Base-by-base conservation (phyloP, 345 rosid species). In the Draba incana region DNA sequence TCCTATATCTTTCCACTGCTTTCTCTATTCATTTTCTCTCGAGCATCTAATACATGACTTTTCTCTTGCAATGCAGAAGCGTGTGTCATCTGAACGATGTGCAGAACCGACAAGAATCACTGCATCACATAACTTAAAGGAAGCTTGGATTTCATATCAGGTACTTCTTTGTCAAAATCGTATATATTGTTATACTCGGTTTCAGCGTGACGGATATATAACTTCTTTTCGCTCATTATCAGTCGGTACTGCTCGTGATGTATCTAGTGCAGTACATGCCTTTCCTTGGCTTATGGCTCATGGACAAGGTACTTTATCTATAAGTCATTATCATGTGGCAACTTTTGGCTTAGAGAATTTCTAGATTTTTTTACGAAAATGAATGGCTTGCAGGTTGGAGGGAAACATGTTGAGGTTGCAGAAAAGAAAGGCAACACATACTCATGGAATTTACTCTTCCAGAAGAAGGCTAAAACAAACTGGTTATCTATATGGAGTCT, bases 71-170 rank as follows among this genome's bases (percentile, higher is more conserved):
- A 37, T 6, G 57, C 85, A 92, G 97, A 92, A 81, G 79, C 88
- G 81, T 53, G 81, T 92, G 70, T 83, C 98, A 53, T 82, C 97
- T 39, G 85, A 84, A 75, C 83, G 96, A 69, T 93, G 97, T 73
- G 98, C 83, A 30, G 96, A 88, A 71, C 81, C 90, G 72, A 85
- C 88, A 52, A 84, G 90, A 37, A 81, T 90, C 56, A 96, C 96
- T 45, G 90, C 88, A 16, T 75, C 90, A 54, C 97, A 87, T 72
- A 82, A 84, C 72, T 78, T 93, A 66, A 93, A 93, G 75, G 98
- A 93, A 84, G 98, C 68, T 58, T 93, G 98, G 98, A 87, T 93
- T 75, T 93, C 98, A 93, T n/a, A n/a, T n/a, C n/a, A n/a, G 96
- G 98, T 90, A 71, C 55, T 53, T 70, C 64, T 60, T 30, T 58